phyloP scores from a whole-genome alignment of 176 grass and related monocot species.

The Aegilops speltoides region DNA sequence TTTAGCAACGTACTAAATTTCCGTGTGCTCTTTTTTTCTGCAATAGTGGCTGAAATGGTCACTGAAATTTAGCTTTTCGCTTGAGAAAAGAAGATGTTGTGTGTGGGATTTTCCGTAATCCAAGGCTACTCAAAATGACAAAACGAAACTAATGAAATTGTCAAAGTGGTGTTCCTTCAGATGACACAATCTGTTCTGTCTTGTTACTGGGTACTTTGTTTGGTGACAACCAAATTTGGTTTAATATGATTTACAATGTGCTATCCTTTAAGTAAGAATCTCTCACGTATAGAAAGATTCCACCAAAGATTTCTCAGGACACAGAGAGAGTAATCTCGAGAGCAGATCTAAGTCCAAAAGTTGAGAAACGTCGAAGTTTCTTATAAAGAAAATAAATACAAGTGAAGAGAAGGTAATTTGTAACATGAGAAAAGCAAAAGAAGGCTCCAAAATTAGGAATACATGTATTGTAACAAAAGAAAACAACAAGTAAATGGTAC shows the following conservation, averaged over 20 bases:
- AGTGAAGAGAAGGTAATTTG: background rate
- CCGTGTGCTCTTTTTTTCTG: background rate
- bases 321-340: background rate
- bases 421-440: background rate
- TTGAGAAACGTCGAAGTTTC: no score
- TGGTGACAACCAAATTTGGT: background rate
- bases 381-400: no score
- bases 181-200: background rate
- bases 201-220: background rate
- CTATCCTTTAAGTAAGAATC: background rate
- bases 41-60: background rate
- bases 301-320: background rate
- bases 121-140: background rate
- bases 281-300: background rate
- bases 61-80: conserved; percentile 6
- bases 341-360: background rate
- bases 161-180: background rate
- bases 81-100: conserved; percentile 11
- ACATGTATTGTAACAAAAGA: background rate
- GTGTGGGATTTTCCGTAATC: conserved; percentile 13
- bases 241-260: background rate
- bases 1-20: conserved; percentile 27
- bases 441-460: background rate
- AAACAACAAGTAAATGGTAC: background rate
- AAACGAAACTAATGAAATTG: background rate